phyloP scores from a whole-genome alignment of 1,284 basidiomycete species.

The Pseudozyma sp. region DNA sequence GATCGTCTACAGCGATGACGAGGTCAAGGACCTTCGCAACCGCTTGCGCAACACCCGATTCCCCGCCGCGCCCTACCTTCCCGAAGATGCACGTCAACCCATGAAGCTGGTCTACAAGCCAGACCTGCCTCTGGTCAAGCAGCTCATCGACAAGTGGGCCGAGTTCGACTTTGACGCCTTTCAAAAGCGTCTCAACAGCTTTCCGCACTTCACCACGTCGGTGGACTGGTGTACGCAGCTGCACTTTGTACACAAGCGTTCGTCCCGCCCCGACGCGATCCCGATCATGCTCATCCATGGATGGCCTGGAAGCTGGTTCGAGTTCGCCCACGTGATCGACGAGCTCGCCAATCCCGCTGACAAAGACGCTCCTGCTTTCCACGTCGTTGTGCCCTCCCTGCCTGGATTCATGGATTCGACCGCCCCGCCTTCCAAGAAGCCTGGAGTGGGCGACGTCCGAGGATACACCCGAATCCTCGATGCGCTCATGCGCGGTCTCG shows the following conservation, averaged over 20 bases:
- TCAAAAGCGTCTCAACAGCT: slow-evolving; percentile 31
- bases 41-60: slow-evolving; percentile 48
- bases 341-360: slow-evolving; percentile 41
- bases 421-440: slow-evolving; percentile 38
- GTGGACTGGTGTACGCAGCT: slow-evolving; percentile 58
- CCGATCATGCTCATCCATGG: slow-evolving; percentile 64
- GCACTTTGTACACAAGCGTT: slow-evolving; percentile 55
- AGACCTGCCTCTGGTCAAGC: slow-evolving; percentile 32
- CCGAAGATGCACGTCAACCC: slow-evolving; percentile 29
- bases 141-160: slow-evolving; percentile 35
- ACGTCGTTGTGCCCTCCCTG: slow-evolving; percentile 62
- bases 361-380: slow-evolving; percentile 52
- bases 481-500: slow-evolving; percentile 58
- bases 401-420: slow-evolving; percentile 59
- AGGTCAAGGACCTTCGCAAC: slow-evolving; percentile 38
- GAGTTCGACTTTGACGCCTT: slow-evolving; percentile 37
- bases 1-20: slow-evolving; percentile 44
- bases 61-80: slow-evolving; percentile 40
- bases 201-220: slow-evolving; percentile 56
- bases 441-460: slow-evolving; percentile 38
- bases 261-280: slow-evolving; percentile 49
- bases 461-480: slow-evolving; percentile 56
- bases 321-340: slow-evolving; percentile 49
- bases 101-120: slow-evolving; percentile 35
- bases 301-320: slow-evolving; percentile 60